Base-by-base conservation (phyloP, 768 basidiomycete genomes). In the Chiua virens region DNA sequence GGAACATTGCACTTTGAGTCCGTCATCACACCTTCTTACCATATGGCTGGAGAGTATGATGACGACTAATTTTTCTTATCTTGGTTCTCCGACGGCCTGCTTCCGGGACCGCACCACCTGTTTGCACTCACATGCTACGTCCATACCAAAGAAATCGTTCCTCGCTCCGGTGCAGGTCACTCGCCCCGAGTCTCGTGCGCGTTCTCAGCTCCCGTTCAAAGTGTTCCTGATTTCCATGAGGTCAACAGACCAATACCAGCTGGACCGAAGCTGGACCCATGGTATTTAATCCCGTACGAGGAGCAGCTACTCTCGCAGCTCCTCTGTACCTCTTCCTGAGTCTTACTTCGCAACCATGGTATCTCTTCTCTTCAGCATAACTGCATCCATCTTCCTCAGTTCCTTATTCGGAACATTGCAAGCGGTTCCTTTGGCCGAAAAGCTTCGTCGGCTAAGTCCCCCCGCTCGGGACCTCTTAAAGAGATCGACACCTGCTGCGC, bases 401-500 rank as follows among this genome's bases (percentile, higher is more conserved):
- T 55, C 53, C 20, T 47, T 56, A 18, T 30, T 62, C 17, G 41
- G 43, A 49, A 49, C 37, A 6, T 38, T 52, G 1, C 9, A 43
- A 5, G 65, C 60, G 4, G 35, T 45, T 34, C 62, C 65, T 7
- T 47, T 69, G 17, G 53, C 42, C 17, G 55, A 67, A 3, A 69
- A 54, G 15, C 55, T 69, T 22, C n/a, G 34, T n/a, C 25, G 23
- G 18, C 57, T 67, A 42, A 69, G 53, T 44, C 55, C 55, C 2
- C 1, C 20, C 18, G 62, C 67, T 22, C 65, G 58, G 39, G 50
- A 55, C 30, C 14, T 67, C 8, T 35, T 65, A 8, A 61, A 53
- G 55, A 53, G 50, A 23, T 23, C 64, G 3, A 61, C 55, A 1
- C 73, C 76, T 0, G 72, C 74, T 20, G 71, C 81, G 1, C 83